Conservation (phyloP, 2,329 filamentous ascomycete genomes). For the Alternaria gaisen region DNA sequence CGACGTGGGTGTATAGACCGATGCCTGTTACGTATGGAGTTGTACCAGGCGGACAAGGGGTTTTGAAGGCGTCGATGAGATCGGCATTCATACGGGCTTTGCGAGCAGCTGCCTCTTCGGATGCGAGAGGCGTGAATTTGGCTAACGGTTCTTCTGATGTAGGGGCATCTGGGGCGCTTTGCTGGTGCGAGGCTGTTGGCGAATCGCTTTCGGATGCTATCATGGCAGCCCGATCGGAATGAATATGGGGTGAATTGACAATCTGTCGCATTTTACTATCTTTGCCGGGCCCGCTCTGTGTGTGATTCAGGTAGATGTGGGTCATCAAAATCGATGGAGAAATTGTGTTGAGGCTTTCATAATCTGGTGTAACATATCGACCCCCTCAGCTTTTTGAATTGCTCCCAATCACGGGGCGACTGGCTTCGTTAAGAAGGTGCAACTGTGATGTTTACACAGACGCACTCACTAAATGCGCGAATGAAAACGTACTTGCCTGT, state of each 20-base stretch:
- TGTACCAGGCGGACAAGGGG: not conserved
- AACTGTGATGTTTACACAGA: not conserved
- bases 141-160: slow-evolving; percentile 1
- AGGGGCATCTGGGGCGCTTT: not conserved
- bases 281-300: not conserved
- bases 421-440: not conserved
- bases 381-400: not conserved
- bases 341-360: not conserved
- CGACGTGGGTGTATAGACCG: slow-evolving; percentile 40
- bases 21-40: slow-evolving; percentile 30
- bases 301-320: not conserved
- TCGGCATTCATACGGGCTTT: slow-evolving; percentile 33
- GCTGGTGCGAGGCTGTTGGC: not conserved
- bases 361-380: not conserved
- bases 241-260: not conserved
- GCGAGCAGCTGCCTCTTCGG: slow-evolving; percentile 19
- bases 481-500: not conserved
- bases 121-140: slow-evolving; percentile 11
- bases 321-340: not conserved
- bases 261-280: not conserved
- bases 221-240: not conserved
- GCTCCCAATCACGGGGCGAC: not conserved
- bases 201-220: not conserved
- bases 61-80: slow-evolving; percentile 24
- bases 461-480: not conserved